A percentile compares a stretch with the other conserved stretches of the same genome.
Evolutionary conservation across 352 stramenopile species (phyloP).

Genomic region (Phytophthora boehmeriae): DNA sequence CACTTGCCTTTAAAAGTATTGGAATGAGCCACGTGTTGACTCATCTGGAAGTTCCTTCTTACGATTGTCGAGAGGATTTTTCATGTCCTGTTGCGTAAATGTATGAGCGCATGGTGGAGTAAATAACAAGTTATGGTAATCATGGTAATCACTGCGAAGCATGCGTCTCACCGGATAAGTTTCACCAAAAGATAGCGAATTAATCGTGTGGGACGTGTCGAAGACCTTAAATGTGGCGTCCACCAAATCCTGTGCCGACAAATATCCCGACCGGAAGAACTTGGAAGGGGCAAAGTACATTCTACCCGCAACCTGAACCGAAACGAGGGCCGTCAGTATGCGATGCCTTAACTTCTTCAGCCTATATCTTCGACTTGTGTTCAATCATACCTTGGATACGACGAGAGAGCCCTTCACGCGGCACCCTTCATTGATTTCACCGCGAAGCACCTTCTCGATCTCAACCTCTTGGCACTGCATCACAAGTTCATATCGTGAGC

Average conservation of each 20-base stretch:
- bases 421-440: slow-evolving; percentile 80
- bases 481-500: not conserved
- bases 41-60: slow-evolving; percentile 57
- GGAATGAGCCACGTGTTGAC: slow-evolving; percentile 65
- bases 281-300: slow-evolving; percentile 87
- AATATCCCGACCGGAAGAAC: slow-evolving; percentile 82
- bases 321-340: slow-evolving; percentile 9
- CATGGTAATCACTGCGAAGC: not conserved
- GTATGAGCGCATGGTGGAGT: not conserved
- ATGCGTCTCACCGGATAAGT: slow-evolving; percentile 60
- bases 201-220: slow-evolving; percentile 75
- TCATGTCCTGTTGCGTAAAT: slow-evolving; percentile 67
- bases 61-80: slow-evolving; percentile 77
- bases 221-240: slow-evolving; percentile 77
- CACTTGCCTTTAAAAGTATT: slow-evolving; percentile 86
- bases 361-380: not conserved
- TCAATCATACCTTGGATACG: slow-evolving; percentile 66
- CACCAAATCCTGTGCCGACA: slow-evolving; percentile 63
- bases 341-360: no score
- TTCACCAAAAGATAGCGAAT: slow-evolving; percentile 75
- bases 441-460: slow-evolving; percentile 78
- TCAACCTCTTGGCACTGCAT: slow-evolving; percentile 73
- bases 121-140: not conserved
- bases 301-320: slow-evolving; percentile 68
- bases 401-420: slow-evolving; percentile 73